These are phyloP conservation scores for Fraxinus pennsylvanica DNA, from an alignment of 257 asterid genomes.

Conservation along the genomic window DNA sequence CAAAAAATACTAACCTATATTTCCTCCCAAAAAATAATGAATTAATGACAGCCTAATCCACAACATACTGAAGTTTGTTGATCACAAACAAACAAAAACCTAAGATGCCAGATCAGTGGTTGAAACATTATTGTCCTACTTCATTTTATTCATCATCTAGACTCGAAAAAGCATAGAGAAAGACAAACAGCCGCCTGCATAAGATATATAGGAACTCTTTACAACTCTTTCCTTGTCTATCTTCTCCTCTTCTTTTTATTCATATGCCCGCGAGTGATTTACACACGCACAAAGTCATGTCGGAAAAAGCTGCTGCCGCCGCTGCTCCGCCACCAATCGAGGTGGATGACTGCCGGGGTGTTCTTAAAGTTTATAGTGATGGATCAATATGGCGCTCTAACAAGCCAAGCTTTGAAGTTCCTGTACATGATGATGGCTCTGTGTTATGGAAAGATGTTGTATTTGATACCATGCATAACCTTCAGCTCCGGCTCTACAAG, in stretches of 20 bases:
- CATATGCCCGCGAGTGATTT: background rate
- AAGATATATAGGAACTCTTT: background rate
- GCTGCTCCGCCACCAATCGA: conserved; percentile 32
- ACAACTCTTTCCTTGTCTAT: conserved; percentile 14
- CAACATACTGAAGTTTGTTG: background rate
- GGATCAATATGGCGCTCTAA: conserved; percentile 64
- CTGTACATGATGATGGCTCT: conserved; percentile 59
- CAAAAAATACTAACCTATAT: background rate
- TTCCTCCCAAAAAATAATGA: background rate
- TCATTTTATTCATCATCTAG: background rate
- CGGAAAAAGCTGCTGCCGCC: background rate
- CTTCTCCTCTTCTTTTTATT: background rate
- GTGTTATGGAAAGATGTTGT: conserved; percentile 63
- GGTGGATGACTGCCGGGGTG: conserved; percentile 79
- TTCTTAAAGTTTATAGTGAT: conserved; percentile 61
- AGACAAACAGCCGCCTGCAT: conserved; percentile 31
- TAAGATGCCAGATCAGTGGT: conserved; percentile 4
- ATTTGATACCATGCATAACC: conserved; percentile 43
- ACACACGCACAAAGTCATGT: background rate
- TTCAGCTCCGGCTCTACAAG: conserved; percentile 74
- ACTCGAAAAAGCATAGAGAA: no score
- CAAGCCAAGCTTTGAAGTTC: conserved; percentile 53
- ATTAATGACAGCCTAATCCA: background rate
- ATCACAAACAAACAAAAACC: conserved; percentile 15
- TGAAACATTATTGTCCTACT: conserved; percentile 26